Evolutionary conservation across 2,329 filamentous ascomycete species (phyloP), one percentile per base, ranked within the genome.

Genomic region (Calycina herbarum): DNA sequence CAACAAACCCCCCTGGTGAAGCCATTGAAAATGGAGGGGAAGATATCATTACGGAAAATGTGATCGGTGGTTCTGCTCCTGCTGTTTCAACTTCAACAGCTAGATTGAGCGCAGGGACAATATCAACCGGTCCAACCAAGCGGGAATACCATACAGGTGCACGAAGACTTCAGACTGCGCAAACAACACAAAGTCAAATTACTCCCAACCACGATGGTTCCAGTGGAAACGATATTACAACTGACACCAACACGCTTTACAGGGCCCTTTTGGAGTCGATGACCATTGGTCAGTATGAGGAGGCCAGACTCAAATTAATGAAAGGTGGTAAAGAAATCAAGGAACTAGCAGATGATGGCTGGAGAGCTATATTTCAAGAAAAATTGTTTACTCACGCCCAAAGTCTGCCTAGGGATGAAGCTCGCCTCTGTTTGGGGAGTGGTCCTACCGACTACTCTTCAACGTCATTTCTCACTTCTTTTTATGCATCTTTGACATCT

Each of bases 391-490:
- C 58, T 13, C 64, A 73, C 64, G 67, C 81, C 33, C 65, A 75
- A 29, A 71, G 65, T 24, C 68, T 79, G 56, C 67, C 78, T 31
- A 64, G 68, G 57, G 72, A 78, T 20, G 70, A 75, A 63, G 76
- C 76, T 27, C 67, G 73, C 1, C 64, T 64, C 38, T 72, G 76
- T 56, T 73, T 84, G 56, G 79, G 80, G 6, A 66, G 67, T 57
- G 76, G 76, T 1, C 74, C 73, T n/a, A 29, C 75, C 29, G 79
- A 82, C 67, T 70, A 62, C 20, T 66, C 69, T 3, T 80, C 79
- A 3, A 82, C 80, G 1, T 64, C 77, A 5, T 83, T 82, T 65
- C 68, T 83, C 35, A 73, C 70, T 33, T 76, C 76, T 40, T 80
- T 82, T 60, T 75, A 81, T 64, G 66, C 73, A 31, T 68, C 71